Conservation (phyloP, 306 rosid species). For the Castanea sativa region DNA sequence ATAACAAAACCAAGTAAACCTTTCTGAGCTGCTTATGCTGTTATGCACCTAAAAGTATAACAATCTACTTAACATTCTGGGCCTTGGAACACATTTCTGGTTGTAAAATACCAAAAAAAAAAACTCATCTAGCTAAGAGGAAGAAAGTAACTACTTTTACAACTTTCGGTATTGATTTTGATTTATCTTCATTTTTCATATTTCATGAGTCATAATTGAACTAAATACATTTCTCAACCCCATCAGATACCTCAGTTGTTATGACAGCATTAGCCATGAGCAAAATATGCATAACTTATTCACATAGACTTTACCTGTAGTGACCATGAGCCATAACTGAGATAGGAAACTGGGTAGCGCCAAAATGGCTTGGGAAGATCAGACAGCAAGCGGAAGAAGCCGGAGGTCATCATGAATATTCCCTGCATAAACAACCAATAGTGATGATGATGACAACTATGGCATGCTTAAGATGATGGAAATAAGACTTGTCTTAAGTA, state of each 20-base stretch:
- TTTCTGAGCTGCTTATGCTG: neutral
- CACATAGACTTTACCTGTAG: slow-evolving; percentile 43
- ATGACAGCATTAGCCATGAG: neutral
- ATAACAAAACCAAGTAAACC: neutral
- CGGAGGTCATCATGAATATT: slow-evolving; percentile 92
- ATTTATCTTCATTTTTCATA: neutral
- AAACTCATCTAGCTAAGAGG: neutral
- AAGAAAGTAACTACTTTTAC: too few relatives aligned
- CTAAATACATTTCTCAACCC: neutral
- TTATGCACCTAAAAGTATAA: too few relatives aligned
- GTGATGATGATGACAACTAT: slow-evolving; percentile 3
- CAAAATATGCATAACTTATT: neutral
- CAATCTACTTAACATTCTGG: neutral
- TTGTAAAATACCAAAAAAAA: neutral
- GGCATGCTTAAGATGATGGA: neutral
- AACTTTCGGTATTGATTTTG: neutral
- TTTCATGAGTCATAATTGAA: neutral
- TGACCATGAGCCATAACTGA: slow-evolving; percentile 64
- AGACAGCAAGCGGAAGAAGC: slow-evolving; percentile 55
- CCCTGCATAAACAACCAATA: slow-evolving; percentile 54
- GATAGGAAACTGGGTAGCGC: slow-evolving; percentile 66
- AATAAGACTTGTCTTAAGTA: neutral
- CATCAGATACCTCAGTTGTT: neutral
- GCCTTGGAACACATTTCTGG: neutral
- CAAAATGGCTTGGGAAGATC: slow-evolving; percentile 72